Evolutionary conservation across 1,139 yeast genomes (phyloP).

Genomic region (Tardiomyces depauwii): DNA sequence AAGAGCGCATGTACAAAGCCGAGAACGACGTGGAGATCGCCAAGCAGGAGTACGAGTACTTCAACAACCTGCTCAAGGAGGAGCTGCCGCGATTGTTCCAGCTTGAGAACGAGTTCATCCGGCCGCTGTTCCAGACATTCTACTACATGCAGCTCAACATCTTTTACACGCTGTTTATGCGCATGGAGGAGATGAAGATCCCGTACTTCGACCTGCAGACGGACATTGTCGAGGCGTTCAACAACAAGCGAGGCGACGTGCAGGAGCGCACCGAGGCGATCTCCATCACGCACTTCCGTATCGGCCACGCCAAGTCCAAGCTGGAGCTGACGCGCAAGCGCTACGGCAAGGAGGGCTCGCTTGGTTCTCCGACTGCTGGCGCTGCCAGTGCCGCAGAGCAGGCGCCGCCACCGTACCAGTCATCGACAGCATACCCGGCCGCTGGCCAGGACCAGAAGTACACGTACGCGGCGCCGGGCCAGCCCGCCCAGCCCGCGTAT

Average conservation of each 20-base stretch:
- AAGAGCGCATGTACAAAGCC: conserved; percentile 76
- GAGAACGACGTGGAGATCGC: conserved; percentile 88
- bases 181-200: conserved; percentile 93
- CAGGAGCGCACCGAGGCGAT: conserved; percentile 84
- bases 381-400: conserved; percentile 15
- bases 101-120: conserved; percentile 83
- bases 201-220: conserved; percentile 83
- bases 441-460: conserved; percentile 13
- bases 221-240: conserved; percentile 75
- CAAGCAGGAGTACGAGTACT: conserved; percentile 91
- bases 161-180: conserved; percentile 78
- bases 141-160: conserved; percentile 97
- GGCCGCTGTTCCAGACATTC: conserved; percentile 85
- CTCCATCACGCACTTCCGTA: conserved; percentile 77
- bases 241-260: conserved; percentile 73
- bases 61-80: conserved; percentile 82
- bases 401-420: conserved; percentile 21
- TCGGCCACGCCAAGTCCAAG: conserved; percentile 78
- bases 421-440: conserved; percentile 10
- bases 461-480: conserved; percentile 24
- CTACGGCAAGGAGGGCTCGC: conserved; percentile 43
- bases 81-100: conserved; percentile 82
- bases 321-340: conserved; percentile 73
- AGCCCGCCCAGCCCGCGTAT: conserved; percentile 14
- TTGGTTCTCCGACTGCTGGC: conserved; percentile 22